Evolutionary conservation across 768 basidiomycete species (phyloP), one percentile per base, ranked within the genome.

Genomic region (Rubroboletus satanas): DNA sequence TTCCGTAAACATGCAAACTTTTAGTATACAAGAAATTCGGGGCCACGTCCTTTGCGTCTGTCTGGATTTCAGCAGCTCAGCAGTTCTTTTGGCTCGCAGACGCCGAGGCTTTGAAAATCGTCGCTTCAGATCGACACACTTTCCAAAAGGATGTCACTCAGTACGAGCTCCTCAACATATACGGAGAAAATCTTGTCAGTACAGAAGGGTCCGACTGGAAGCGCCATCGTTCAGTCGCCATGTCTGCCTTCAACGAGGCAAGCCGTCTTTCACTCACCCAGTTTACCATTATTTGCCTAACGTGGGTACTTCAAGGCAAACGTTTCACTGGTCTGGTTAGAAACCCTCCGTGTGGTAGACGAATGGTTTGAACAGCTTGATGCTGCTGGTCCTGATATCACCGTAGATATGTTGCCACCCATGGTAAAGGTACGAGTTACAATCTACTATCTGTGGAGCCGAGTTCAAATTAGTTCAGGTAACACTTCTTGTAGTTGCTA

Each of bases 171-270:
- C 38, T 80, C 45, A 75, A 77, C 47, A 71, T 80, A 38, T 79
- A 77, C n/a, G 81, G 81, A 1, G 55, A 53, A 21, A 81, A 77
- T 59, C 51, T 83, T 3, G 60, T 81, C 26, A 72, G 74, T 5
- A 60, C 64, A 0, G 79, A 78, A 47, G 77, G 73, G 7, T 49
- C 71, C 0, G 73, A 76, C n/a, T 82, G 80, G 79, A 76, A 76
- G 47, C 69, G 77, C 2, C 79, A 80, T 56, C 71, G 78, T 41
- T 65, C 62, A 10, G 68, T 78, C 0, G 68, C 77, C 21, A 79
- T 76, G 50, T 74, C 77, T 10, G 80, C 80, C 0, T 82, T 82
- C 64, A 79, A 74, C 44, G 80, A 81, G 66, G 80, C 69, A 51
- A 45, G 64, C 45, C 15, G 15, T 31, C 11, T 26, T 18, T 38